Percentiles rank a stretch among this genome's conserved stretches.
These are phyloP conservation scores for Trametes villosa DNA, from an alignment of 768 basidiomycete species.

Conservation along the genomic window DNA sequence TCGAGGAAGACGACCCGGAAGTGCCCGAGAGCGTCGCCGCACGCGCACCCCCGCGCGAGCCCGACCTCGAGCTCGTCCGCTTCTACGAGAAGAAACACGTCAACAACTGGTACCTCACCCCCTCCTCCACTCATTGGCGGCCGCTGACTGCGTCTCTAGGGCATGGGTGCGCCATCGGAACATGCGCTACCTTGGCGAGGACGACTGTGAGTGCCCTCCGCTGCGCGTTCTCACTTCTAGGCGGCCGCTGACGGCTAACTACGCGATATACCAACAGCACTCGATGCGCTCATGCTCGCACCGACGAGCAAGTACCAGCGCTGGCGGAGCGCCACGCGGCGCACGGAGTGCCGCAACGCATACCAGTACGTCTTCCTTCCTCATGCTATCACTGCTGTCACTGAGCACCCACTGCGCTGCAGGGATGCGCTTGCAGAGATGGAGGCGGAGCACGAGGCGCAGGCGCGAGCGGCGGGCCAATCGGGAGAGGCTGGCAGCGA, in stretches of 20 bases:
- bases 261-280: constrained; percentile 44
- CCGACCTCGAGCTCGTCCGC: constrained; percentile 63
- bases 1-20: constrained; percentile 54
- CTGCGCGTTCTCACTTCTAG: neutral
- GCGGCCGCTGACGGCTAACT: neutral
- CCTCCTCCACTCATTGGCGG: neutral
- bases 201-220: constrained; percentile 42
- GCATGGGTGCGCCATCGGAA: constrained; percentile 60
- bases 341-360: constrained; percentile 62
- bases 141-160: constrained; percentile 44
- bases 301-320: constrained; percentile 54
- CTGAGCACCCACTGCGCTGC: too few species aligned
- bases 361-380: constrained; percentile 53
- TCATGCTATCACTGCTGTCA: neutral
- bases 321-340: constrained; percentile 58
- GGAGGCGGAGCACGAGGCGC: constrained; percentile 10
- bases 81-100: constrained; percentile 72
- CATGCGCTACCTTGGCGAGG: constrained; percentile 71
- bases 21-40: constrained; percentile 49
- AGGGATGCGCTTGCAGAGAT: constrained; percentile 22
- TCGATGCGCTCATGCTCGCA: constrained; percentile 68
- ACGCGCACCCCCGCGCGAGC: constrained; percentile 13
- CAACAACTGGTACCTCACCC: constrained; percentile 53
- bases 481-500: neutral
- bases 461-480: neutral